Evolutionary conservation across 1,284 basidiomycete genomes (phyloP).

Genomic region (Ceratobasidium sp.): DNA sequence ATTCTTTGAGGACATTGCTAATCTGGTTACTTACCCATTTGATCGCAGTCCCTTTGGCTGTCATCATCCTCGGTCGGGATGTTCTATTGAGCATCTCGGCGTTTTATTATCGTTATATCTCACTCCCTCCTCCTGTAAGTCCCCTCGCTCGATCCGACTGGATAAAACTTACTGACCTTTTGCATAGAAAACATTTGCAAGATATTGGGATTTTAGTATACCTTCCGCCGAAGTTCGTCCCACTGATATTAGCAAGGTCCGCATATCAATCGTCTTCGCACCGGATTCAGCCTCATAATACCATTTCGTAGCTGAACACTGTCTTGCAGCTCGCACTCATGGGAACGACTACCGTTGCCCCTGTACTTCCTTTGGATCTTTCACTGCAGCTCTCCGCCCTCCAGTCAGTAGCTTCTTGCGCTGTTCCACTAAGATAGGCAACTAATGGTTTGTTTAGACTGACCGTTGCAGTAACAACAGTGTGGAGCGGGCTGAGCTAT

Average conservation of each 20-base stretch:
- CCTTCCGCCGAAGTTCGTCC: constrained; percentile 95
- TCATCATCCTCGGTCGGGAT: constrained; percentile 91
- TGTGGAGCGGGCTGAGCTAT: constrained; percentile 94
- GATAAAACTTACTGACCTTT: constrained; percentile 31
- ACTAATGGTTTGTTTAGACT: constrained; percentile 65
- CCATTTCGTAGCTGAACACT: constrained; percentile 82
- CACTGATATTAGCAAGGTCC: constrained; percentile 89
- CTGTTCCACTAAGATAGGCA: neutral
- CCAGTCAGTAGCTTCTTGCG: constrained; percentile 65
- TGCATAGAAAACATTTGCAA: constrained; percentile 83
- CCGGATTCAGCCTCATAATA: neutral
- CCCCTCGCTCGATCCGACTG: neutral
- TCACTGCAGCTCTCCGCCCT: constrained; percentile 68
- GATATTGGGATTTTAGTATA: constrained; percentile 96
- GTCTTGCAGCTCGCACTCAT: constrained; percentile 91
- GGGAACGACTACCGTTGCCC: constrained; percentile 87
- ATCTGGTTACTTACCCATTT: neutral
- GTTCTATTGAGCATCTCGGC: constrained; percentile 88
- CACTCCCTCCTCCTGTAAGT: constrained; percentile 86
- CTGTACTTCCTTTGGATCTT: constrained; percentile 78
- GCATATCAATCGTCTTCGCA: constrained; percentile 45
- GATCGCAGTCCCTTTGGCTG: constrained; percentile 86
- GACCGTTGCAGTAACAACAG: constrained; percentile 88
- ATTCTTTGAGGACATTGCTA: constrained; percentile 48
- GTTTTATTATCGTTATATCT: constrained; percentile 93